Evolutionary conservation across 495 filamentous ascomycete species (phyloP).

Genomic region (Penicillium simplicissimum): DNA sequence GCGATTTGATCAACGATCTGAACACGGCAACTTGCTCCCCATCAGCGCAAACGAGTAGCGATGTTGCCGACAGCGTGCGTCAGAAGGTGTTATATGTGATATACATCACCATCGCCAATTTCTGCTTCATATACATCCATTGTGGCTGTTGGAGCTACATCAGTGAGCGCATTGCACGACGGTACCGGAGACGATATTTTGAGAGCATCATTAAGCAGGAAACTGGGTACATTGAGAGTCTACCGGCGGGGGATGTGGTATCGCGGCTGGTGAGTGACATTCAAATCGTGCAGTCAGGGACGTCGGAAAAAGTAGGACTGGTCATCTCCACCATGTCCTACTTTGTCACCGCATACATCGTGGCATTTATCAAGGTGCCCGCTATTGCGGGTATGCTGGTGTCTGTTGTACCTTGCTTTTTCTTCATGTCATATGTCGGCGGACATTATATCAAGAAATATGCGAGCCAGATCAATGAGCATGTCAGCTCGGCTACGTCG

Average conservation of each 20-base stretch:
- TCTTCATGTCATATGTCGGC: constrained; percentile 61
- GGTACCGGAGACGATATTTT: constrained; percentile 59
- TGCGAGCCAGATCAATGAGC: constrained; percentile 48
- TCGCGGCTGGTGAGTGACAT: constrained; percentile 60
- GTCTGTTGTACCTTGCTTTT: constrained; percentile 64
- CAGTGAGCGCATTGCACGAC: constrained; percentile 63
- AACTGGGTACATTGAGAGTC: constrained; percentile 56
- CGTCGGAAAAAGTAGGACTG: constrained; percentile 65
- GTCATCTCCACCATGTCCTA: constrained; percentile 58
- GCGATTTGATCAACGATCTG: constrained; percentile 59
- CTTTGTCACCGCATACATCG: constrained; percentile 61
- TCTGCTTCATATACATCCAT: constrained; percentile 57
- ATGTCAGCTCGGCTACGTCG: constrained; percentile 46
- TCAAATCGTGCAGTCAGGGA: constrained; percentile 59
- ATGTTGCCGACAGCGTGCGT: constrained; percentile 26
- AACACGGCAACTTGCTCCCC: constrained; percentile 35
- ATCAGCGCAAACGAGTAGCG: constrained; percentile 12
- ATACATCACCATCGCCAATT: constrained; percentile 62
- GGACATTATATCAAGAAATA: constrained; percentile 60
- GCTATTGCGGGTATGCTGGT: constrained; percentile 44
- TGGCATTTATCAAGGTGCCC: constrained; percentile 61
- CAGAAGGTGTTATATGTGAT: constrained; percentile 61
- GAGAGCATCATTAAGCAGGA: constrained; percentile 58
- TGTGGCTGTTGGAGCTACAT: constrained; percentile 59
- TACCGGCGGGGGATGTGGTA: constrained; percentile 56